Evolutionary conservation across 352 stramenopile genomes (phyloP).

Genomic region (Phytophthora pinifolia): DNA sequence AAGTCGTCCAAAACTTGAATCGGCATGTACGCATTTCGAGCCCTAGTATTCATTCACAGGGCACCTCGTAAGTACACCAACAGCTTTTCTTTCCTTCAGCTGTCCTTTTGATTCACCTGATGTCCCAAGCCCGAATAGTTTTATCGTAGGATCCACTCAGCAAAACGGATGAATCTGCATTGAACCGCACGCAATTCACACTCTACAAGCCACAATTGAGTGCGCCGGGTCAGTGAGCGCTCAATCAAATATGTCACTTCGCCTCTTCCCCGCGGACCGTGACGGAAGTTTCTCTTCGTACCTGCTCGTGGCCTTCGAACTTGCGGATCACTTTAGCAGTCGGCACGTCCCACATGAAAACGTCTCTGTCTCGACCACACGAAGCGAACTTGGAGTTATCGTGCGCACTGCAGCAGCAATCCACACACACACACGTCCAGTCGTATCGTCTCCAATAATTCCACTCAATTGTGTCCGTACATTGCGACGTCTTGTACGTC

Average conservation of each 20-base stretch:
- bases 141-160: constrained; percentile 89
- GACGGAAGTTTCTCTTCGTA: constrained; percentile 15
- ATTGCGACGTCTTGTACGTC: constrained; percentile 91
- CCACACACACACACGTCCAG: background rate
- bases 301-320: constrained; percentile 84
- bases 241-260: too few relatives aligned
- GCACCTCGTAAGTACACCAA: constrained; percentile 6
- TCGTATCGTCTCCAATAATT: background rate
- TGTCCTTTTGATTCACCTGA: constrained; percentile 33
- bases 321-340: constrained; percentile 87
- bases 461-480: constrained; percentile 29
- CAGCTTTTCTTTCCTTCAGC: background rate
- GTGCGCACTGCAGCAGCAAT: constrained; percentile 43
- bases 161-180: constrained; percentile 77
- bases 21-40: constrained; percentile 68
- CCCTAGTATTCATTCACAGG: constrained; percentile 29
- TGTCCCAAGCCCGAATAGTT: constrained; percentile 79
- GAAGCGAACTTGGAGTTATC: constrained; percentile 90
- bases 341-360: constrained; percentile 90
- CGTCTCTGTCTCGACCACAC: constrained; percentile 81
- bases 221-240: background rate
- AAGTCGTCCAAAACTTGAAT: constrained; percentile 90
- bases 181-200: constrained; percentile 87
- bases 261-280: too few relatives aligned
- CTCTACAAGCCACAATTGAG: constrained; percentile 35